A percentile compares a stretch with the other conserved stretches of the same genome.
Evolutionary conservation across 169 alveolate genomes (phyloP).

Genomic region (Plasmodium adleri): DNA sequence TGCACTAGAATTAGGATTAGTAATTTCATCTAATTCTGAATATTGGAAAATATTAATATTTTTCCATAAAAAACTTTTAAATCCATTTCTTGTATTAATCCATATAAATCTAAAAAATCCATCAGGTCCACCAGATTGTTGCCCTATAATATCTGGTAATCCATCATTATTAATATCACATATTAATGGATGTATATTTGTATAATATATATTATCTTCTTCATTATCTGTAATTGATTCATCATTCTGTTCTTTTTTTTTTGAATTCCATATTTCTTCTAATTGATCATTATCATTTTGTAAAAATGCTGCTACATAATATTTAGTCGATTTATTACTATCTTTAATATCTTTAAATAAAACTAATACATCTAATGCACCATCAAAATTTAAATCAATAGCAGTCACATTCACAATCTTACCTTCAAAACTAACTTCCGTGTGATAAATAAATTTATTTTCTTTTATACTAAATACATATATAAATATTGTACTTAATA

Average conservation of each 20-base stretch:
- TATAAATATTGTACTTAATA: conserved; percentile 46
- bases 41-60: conserved; percentile 70
- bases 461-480: conserved; percentile 24
- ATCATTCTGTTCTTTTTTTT: conserved; percentile 38
- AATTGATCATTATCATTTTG: conserved; percentile 66
- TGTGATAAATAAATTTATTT: conserved; percentile 36
- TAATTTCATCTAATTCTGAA: conserved; percentile 75
- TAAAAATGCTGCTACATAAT: conserved; percentile 32
- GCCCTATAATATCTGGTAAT: conserved; percentile 82
- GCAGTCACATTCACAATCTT: conserved; percentile 77
- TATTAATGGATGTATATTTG: conserved; percentile 85
- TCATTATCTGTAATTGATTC: conserved; percentile 27
- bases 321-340: conserved; percentile 15
- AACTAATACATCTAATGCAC: conserved; percentile 79
- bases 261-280: conserved; percentile 65
- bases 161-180: conserved; percentile 91
- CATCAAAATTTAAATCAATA: conserved; percentile 80
- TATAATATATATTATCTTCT: conserved; percentile 56
- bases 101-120: conserved; percentile 79
- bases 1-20: conserved; percentile 88
- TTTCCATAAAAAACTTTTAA: conserved; percentile 77
- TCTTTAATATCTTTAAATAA: conserved; percentile 72
- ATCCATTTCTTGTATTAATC: conserved; percentile 77
- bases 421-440: conserved; percentile 76
- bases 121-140: conserved; percentile 60